Evolutionary conservation across 108 stramenopile genomes (phyloP).

Genomic region (Cyclostephanos tholiformis): DNA sequence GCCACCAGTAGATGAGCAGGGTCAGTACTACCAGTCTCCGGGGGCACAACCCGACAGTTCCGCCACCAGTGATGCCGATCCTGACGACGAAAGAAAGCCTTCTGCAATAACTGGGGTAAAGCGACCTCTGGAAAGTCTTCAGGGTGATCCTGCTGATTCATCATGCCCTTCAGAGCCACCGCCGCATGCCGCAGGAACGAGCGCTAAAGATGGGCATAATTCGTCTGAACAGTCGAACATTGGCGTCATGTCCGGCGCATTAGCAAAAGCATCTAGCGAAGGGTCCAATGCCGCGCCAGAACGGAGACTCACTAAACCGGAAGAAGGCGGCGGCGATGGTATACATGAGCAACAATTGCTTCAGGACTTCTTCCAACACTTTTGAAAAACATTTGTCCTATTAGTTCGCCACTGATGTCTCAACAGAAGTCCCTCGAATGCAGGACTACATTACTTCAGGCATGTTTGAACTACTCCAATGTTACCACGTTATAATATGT

Average conservation of each 20-base stretch:
- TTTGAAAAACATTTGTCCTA: neutral
- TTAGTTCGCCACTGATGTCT: no score
- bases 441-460: neutral
- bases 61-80: slow-evolving; percentile 1
- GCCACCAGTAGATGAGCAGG: neutral
- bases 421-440: no score
- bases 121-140: neutral
- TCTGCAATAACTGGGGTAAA: neutral
- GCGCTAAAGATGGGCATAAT: neutral
- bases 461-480: neutral
- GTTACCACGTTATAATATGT: no score
- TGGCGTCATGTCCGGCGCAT: neutral
- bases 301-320: neutral
- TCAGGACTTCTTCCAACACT: slow-evolving; percentile 15
- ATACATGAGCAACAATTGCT: slow-evolving; percentile 8
- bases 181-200: slow-evolving; percentile 2
- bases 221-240: neutral
- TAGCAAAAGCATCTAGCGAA: slow-evolving; percentile 6
- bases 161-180: neutral
- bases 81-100: slow-evolving; percentile 15
- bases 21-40: slow-evolving; percentile 2
- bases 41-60: neutral
- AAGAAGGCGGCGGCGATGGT: slow-evolving; percentile 13
- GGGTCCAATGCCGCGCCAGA: neutral
- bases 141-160: neutral